Evolutionary conservation across 371 early-diverging fungal species (phyloP), one percentile per base, ranked within the genome.

Genomic region (Lichtheimia ornata): DNA sequence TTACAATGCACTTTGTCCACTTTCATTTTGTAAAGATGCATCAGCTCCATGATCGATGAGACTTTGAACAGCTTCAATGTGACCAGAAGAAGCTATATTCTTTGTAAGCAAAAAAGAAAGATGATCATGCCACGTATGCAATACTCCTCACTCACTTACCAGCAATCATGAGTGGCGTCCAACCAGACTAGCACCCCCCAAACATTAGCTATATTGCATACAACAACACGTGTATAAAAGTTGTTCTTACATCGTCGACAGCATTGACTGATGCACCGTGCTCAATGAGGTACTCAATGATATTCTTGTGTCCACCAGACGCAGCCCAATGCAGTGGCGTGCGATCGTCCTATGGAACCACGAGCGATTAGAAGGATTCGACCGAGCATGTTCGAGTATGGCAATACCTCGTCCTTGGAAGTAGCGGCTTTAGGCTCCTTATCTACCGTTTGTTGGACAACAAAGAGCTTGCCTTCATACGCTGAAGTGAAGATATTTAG

Each of bases 141-240:
- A n/a, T n/a, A n/a, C n/a, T n/a, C n/a, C n/a, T n/a, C n/a, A n/a
- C n/a, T n/a, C 22, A 15, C 22, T 56, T 74, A 83, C 85, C 81
- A 60, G 87, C 84, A 70, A 87, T 87, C 66, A 81, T 79, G 35
- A 87, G 64, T 9, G 87, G 84, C 5, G 85, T 81, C 87, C 87
- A 87, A 5, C 74, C 81, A 13, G 82, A 69, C 83, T 83, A 61
- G 25, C 5, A 35, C 35, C 1, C 35, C 1, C 35, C 4, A 35
- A 35, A 27, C 52, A 52, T 20, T 18, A 24, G 27, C 24, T 42
- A 24, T n/a, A 52, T 30, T 11, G 25, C 49, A 17, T 45, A 24
- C 15, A 27, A 24, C 11, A 27, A 43, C 35, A 27, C 25, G 11
- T 25, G 41, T 13, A 7, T 17, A 56, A 59, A 11, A 47, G n/a